A percentile compares a stretch with the other conserved stretches of the same genome.
Conservation (phyloP, 768 basidiomycete genomes). For the Baorangia bicolor region DNA sequence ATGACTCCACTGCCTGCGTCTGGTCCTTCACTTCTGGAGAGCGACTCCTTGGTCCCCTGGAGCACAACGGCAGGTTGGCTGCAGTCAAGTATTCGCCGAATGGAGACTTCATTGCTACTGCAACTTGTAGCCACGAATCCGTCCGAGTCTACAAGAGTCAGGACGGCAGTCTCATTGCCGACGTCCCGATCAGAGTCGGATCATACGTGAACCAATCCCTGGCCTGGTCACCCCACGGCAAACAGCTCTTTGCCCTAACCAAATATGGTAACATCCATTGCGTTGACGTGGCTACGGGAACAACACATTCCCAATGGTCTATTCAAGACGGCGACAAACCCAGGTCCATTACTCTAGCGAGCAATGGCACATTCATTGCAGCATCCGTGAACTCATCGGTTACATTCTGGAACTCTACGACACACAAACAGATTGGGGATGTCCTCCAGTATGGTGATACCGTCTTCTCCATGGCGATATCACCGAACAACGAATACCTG, state of each 20-base stretch:
- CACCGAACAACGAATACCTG: too few species aligned
- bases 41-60: not conserved
- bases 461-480: too few species aligned
- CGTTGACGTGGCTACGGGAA: not conserved
- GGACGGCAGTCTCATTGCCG: conserved; percentile 5
- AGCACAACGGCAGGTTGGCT: not conserved
- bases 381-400: too few species aligned
- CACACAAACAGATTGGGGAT: too few species aligned
- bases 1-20: conserved; percentile 10
- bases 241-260: conserved; percentile 5
- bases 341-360: too few species aligned
- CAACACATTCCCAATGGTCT: not conserved
- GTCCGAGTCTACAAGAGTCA: conserved; percentile 11
- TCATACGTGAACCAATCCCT: conserved; percentile 14
- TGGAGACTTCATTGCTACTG: not conserved
- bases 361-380: too few species aligned
- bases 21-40: conserved; percentile 11
- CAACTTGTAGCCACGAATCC: conserved; percentile 10
- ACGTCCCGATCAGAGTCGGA: conserved; percentile 6
- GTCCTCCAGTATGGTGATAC: too few species aligned
- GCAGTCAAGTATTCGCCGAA: not conserved
- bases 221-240: conserved; percentile 4
- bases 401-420: too few species aligned
- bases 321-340: too few species aligned
- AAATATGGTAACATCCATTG: conserved; percentile 7